Evolutionary conservation across 176 grass and related monocot genomes (phyloP), one percentile per base, ranked within the genome.

Genomic region (Pharus latifolius): DNA sequence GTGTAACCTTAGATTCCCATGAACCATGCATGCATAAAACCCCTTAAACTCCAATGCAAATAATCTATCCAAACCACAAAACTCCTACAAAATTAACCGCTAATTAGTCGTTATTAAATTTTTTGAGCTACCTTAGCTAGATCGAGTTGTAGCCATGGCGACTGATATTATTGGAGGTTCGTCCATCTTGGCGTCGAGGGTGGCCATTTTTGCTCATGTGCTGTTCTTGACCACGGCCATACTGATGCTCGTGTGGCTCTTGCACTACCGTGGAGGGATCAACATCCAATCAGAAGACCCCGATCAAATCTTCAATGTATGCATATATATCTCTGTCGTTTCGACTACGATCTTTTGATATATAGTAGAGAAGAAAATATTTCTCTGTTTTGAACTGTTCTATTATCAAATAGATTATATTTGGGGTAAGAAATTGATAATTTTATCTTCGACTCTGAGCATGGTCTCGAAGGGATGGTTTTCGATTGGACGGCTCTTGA

Each of bases 201-300:
- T 81, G 70, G 69, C 78, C 56, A 85, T 79, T 60, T 34, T 56
- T 10, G 94, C 94, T 14, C 90, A 98, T 67, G 24, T 93, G 20
- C 72, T 98, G 51, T 85, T 88, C 78, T 14, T 98, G 33, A 41
- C 74, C 22, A 77, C 70, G 6, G 87, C 84, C 20, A 56, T 98
- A 49, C 87, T 98, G 25, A 78, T 93, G 80, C 89, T 98, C 29
- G 95, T 91, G 35, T 98, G 95, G 95, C 78, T 93, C 60, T 78
- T 98, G 49, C 95, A 66, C 63, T 98, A 42, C 62, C 69, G 91
- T 5, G 90, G 95, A 60, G 87, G 95, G 65, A 85, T 83, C 52
- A 79, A 85, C 67, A 86, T 98, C 6, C 72, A 83, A 69, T 91
- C 89, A 25, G 75, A 90, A 0, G 83, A 98, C 70, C 72, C 87